Conservation (phyloP, 2,329 filamentous ascomycete genomes). For the Moelleriella libera region DNA sequence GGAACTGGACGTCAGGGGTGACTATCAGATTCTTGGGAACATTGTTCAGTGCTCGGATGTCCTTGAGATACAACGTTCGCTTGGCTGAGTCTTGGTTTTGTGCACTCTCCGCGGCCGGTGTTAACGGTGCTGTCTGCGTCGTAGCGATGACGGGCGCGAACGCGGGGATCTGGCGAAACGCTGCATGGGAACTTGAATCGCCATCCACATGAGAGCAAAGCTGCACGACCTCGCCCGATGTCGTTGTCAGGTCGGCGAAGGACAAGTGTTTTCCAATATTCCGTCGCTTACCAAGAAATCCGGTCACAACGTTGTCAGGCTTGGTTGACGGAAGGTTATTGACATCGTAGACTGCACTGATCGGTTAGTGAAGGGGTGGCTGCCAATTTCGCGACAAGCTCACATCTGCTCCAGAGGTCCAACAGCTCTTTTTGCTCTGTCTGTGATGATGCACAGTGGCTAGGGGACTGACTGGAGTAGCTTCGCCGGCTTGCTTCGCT, state of each 20-base stretch:
- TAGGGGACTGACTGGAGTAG: not conserved
- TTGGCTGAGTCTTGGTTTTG: slow-evolving; percentile 15
- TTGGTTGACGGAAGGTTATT: slow-evolving; percentile 6
- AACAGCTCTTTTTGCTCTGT: slow-evolving; percentile 11
- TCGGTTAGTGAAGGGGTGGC: not conserved
- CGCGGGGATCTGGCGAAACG: slow-evolving; percentile 30
- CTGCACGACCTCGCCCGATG: slow-evolving; percentile 27
- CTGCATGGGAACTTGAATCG: slow-evolving; percentile 20
- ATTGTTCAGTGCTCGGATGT: slow-evolving; percentile 19
- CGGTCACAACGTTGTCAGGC: slow-evolving; percentile 19
- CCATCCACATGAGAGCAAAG: slow-evolving; percentile 25
- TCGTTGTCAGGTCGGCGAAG: slow-evolving; percentile 46
- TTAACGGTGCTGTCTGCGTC: slow-evolving; percentile 18
- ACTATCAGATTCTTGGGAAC: slow-evolving; percentile 55
- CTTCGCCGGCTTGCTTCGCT: not conserved
- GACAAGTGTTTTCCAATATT: slow-evolving; percentile 55
- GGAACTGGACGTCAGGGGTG: slow-evolving; percentile 58
- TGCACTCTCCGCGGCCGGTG: slow-evolving; percentile 8
- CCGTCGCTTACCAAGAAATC: slow-evolving; percentile 57
- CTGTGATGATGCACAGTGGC: not conserved
- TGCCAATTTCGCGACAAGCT: not conserved
- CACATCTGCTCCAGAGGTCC: slow-evolving; percentile 17
- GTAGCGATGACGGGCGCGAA: slow-evolving; percentile 38
- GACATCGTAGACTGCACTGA: slow-evolving; percentile 12
- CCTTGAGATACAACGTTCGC: slow-evolving; percentile 53